A percentile compares a stretch with the other conserved stretches of the same genome.
phyloP scores from a whole-genome alignment of 2,329 filamentous ascomycete genomes.

The Helotiales sp. region DNA sequence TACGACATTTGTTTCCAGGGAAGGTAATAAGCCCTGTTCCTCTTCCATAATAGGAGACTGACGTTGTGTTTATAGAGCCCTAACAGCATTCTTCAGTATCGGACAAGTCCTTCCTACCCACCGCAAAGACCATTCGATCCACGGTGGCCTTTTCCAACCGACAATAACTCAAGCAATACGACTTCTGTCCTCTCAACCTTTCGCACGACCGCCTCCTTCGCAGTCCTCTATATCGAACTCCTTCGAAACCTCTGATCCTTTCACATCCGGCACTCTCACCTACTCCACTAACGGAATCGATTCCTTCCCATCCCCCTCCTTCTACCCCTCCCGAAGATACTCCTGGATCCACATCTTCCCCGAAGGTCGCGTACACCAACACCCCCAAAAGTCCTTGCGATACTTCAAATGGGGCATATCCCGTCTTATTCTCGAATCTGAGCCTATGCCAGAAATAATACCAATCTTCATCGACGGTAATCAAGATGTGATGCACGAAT shows the following conservation, averaged over 20 bases:
- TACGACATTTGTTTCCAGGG: slow-evolving; percentile 95
- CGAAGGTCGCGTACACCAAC: slow-evolving; percentile 92
- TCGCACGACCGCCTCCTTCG: slow-evolving; percentile 33
- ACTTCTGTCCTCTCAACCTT: slow-evolving; percentile 67
- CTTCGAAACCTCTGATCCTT: slow-evolving; percentile 44
- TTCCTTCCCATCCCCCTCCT: slow-evolving; percentile 68
- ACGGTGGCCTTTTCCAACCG: slow-evolving; percentile 87
- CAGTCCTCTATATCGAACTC: slow-evolving; percentile 6
- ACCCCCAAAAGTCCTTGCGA: slow-evolving; percentile 73
- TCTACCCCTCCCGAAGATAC: slow-evolving; percentile 67
- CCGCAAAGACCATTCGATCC: slow-evolving; percentile 67
- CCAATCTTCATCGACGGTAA: slow-evolving; percentile 95
- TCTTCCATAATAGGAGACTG: background rate
- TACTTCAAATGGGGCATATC: slow-evolving; percentile 99
- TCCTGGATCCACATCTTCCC: slow-evolving; percentile 96
- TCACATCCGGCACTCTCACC: slow-evolving; percentile 46
- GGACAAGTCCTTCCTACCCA: slow-evolving; percentile 93
- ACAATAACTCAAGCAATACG: slow-evolving; percentile 84
- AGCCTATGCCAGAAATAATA: slow-evolving; percentile 83
- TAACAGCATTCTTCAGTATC: slow-evolving; percentile 79
- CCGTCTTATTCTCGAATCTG: slow-evolving; percentile 84
- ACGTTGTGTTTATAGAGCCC: slow-evolving; percentile 46
- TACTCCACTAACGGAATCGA: slow-evolving; percentile 70
- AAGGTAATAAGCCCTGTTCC: slow-evolving; percentile 51
- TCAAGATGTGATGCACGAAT: slow-evolving; percentile 85